Base-by-base conservation (phyloP, 441 rosid genomes). In the Populus hybrid region DNA sequence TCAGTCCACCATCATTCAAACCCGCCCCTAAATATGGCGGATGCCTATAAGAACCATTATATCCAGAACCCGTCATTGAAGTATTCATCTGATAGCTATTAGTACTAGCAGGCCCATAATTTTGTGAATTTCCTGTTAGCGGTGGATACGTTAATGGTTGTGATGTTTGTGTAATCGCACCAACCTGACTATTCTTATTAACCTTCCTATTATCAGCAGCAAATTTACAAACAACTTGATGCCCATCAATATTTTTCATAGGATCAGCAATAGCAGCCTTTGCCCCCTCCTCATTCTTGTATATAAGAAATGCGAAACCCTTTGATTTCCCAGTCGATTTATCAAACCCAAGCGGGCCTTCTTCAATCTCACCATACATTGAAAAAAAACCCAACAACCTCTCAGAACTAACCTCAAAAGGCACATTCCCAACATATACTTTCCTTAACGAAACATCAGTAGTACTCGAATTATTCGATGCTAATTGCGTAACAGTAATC, bases 331-430 rank as follows among this genome's bases (percentile, higher is more conserved):
- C 99, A 0, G 95, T 89, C 69, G 84, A 77, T 79, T 92, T 95
- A 85, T 95, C 98, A 75, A 91, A 93, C 42, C 99, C 99, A 32
- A 95, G 80, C 2, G 99, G 99, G 4, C 99, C 99, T 80, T 95
- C 99, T 73, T 95, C 98, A 50, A 95, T 92, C 81, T 93, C 97
- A 0, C 99, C 99, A 68, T 87, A 95, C 76, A 77, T 79, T 20
- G 88, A 69, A 61, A 95, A 95, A 75, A 84, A 93, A n/a, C 86
- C 84, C 74, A 92, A 74, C 36, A 95, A 77, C 84, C 92, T 90
- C 70, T 93, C 98, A 3, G 97, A 89, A 0, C 91, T 87, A 81
- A 92, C 87, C 72, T 95, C 97, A 40, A 82, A 84, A 3, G 98
- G 97, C 23, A 95, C 99, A 64, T 92, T 93, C 28, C 90, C 95